These are phyloP conservation scores for Annulohypoxylon moriforme DNA, from an alignment of 495 filamentous ascomycete genomes.

Conservation along the genomic window DNA sequence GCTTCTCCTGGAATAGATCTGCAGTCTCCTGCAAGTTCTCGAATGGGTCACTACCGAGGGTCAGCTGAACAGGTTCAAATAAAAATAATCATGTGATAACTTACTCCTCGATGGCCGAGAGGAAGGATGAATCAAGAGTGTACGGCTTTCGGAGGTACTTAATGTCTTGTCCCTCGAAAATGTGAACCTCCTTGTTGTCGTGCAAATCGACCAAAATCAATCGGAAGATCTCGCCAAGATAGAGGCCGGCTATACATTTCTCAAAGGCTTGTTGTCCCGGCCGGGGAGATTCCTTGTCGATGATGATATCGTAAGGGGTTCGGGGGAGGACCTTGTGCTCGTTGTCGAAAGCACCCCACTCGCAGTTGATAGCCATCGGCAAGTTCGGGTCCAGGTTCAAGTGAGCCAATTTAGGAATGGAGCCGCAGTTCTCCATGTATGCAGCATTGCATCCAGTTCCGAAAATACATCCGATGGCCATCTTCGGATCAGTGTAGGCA, in stretches of 20 bases:
- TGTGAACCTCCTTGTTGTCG: conserved; percentile 76
- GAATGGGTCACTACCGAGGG: conserved; percentile 75
- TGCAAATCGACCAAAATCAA: conserved; percentile 87
- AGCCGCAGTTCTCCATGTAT: conserved; percentile 94
- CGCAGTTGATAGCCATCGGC: conserved; percentile 98
- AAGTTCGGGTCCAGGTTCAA: conserved; percentile 89
- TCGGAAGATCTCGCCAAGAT: conserved; percentile 95
- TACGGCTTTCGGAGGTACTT: conserved; percentile 82
- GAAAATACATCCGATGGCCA: conserved; percentile 98
- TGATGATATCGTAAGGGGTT: conserved; percentile 83
- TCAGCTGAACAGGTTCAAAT: conserved; percentile 19
- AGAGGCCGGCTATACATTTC: conserved; percentile 97
- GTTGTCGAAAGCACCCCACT: conserved; percentile 99
- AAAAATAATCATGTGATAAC: conserved; percentile 30
- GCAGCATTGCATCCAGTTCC: conserved; percentile 98
- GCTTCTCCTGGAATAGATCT: conserved; percentile 79
- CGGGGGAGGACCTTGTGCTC: conserved; percentile 92
- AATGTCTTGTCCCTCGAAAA: conserved; percentile 88
- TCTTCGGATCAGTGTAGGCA: conserved; percentile 88
- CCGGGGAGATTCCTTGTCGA: conserved; percentile 92
- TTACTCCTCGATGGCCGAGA: conserved; percentile 92
- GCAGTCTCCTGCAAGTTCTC: conserved; percentile 90
- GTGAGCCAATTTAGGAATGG: conserved; percentile 92
- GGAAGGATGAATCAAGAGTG: conserved; percentile 89
- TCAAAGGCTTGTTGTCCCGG: conserved; percentile 97